Evolutionary conservation across 306 rosid species (phyloP).

Genomic region (Vigna mungo): DNA sequence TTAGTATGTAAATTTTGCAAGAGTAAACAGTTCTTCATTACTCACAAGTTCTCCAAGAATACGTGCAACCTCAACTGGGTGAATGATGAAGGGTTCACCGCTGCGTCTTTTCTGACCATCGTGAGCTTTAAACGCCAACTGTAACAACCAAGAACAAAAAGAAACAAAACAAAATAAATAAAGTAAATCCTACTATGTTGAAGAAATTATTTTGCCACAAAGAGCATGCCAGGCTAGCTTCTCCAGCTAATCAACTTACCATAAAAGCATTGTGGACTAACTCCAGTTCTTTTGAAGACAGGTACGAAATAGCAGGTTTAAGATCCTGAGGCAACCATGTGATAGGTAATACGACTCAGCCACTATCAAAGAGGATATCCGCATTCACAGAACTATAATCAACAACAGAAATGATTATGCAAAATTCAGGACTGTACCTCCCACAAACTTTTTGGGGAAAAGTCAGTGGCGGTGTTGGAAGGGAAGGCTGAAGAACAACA

Average conservation of each 20-base stretch:
- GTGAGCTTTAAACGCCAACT: conserved; percentile 98
- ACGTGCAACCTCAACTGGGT: conserved; percentile 99
- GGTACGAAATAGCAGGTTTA: conserved; percentile 81
- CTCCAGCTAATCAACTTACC: conserved; percentile 61
- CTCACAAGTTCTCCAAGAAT: conserved; percentile 96
- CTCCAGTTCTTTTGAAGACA: conserved; percentile 79
- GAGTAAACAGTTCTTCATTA: conserved; percentile 38
- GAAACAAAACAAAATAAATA: conserved; percentile 13
- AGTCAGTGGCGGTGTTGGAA: conserved; percentile 54
- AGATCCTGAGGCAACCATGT: conserved; percentile 75
- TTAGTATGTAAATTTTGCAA: conserved; percentile 13
- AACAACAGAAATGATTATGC: conserved; percentile 39
- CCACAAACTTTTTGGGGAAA: conserved; percentile 90
- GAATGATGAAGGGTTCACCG: conserved; percentile 99
- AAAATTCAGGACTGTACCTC: conserved; percentile 73
- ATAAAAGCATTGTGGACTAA: conserved; percentile 84
- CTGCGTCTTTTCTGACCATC: conserved; percentile 99
- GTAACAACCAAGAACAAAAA: conserved; percentile 41
- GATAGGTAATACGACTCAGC: conserved; percentile 44
- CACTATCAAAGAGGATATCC: conserved; percentile 33
- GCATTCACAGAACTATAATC: conserved; percentile 41
- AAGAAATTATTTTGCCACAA: conserved; percentile 42
- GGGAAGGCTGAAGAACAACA: conserved; percentile 65
- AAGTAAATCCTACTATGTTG: conserved; percentile 7
- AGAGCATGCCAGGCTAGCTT: conserved; percentile 40